phyloP scores from a whole-genome alignment of 176 grass and related monocot genomes.

The sorghum (Sorghum bicolor) region Sorghum_bicolor_NCBIv3 NC_012870.2:19738001-19738500 shows the following conservation, averaged over 20 bases:
- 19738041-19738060: constrained; percentile 8
- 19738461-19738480: constrained; percentile 59
- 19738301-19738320: not conserved
- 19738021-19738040: constrained; percentile 7
- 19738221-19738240: constrained; percentile 55
- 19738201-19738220: constrained; percentile 58
- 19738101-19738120: constrained; percentile 44
- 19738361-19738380: constrained; percentile 9
- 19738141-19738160: constrained; percentile 48
- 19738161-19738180: constrained; percentile 48
- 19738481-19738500: constrained; percentile 40
- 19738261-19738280: constrained; percentile 41
- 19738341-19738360: constrained; percentile 1
- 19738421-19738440: constrained; percentile 43
- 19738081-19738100: not conserved
- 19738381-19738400: constrained; percentile 15
- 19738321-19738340: not conserved
- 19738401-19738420: constrained; percentile 42
- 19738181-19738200: constrained; percentile 51
- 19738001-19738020: not conserved
- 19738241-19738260: constrained; percentile 48
- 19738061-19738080: constrained; percentile 22
- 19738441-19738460: constrained; percentile 44
- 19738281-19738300: constrained; percentile 17
- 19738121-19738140: constrained; percentile 53